Conservation (phyloP, 345 rosid species). For the Hirschfeldia incana region DNA sequence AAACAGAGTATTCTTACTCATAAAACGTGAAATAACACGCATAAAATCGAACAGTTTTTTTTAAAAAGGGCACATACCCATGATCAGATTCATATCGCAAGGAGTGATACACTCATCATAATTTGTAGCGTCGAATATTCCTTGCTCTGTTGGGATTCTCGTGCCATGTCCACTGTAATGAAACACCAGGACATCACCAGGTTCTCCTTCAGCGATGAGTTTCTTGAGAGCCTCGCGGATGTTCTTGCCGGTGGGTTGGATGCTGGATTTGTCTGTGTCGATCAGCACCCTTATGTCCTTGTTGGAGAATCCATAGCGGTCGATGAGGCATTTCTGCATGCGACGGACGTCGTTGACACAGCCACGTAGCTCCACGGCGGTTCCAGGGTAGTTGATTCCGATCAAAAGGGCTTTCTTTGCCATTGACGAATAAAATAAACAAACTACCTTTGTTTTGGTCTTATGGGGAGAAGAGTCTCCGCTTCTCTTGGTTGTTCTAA, state of each 20-base stretch:
- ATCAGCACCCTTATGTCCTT: slow-evolving; percentile 60
- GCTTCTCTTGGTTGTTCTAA: background rate
- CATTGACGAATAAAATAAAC: slow-evolving; percentile 38
- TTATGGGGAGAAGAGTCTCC: background rate
- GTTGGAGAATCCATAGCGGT: slow-evolving; percentile 61
- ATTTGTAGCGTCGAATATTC: slow-evolving; percentile 69
- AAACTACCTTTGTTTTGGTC: background rate
- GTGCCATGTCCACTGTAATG: slow-evolving; percentile 98
- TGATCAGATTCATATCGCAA: slow-evolving; percentile 34
- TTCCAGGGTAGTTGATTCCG: slow-evolving; percentile 82
- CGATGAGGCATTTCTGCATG: slow-evolving; percentile 56
- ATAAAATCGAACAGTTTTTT: background rate
- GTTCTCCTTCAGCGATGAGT: slow-evolving; percentile 49
- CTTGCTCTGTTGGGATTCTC: slow-evolving; percentile 75
- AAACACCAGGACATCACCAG: slow-evolving; percentile 66
- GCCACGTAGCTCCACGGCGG: slow-evolving; percentile 77
- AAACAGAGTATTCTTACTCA: background rate
- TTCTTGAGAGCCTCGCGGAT: slow-evolving; percentile 49
- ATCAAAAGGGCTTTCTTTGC: slow-evolving; percentile 71
- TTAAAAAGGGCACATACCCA: background rate
- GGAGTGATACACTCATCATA: slow-evolving; percentile 64
- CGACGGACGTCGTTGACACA: slow-evolving; percentile 84
- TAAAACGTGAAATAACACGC: background rate
- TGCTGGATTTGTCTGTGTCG: slow-evolving; percentile 65
- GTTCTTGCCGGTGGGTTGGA: slow-evolving; percentile 82